Base-by-base conservation (phyloP, 495 filamentous ascomycete species). In the Penicillium macrosclerotiorum region DNA sequence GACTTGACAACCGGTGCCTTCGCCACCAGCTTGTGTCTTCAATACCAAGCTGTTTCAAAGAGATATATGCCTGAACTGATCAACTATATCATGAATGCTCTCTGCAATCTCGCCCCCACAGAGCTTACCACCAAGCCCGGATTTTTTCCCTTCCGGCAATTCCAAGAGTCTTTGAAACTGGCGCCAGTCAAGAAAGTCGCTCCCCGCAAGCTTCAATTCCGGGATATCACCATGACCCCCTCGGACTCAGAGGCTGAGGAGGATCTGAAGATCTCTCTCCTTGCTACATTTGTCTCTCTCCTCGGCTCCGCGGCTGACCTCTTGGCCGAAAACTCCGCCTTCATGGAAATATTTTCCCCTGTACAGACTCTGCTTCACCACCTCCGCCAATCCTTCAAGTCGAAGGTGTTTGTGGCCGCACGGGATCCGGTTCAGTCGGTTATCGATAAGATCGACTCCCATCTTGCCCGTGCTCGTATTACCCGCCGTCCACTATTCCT, bases 21-120 rank as follows among this genome's bases (percentile, higher is more conserved):
- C 55, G 70, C 94, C 24, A 77, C 78, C 11, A 88, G 85, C 13
- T 73, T 97, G 20, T 83, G 77, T 27, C 56, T 93, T 12, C 80
- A 91, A 52, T 96, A 95, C 63, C 89, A 95, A 64, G 68, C 68
- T 13, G 67, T 88, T 19, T 85, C 90, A 2, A 89, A 88, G 62
- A 81, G 93, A 44, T 94, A 89, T 62, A 75, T 96, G 27, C 93
- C 93, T 0, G 93, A 99, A 58, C 71, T 90, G 17, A 75, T 93
- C 49, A 89, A 88, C 60, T 96, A 90, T 64, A 75, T 76, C 24
- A 70, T 90, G 29, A 89, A 88, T 60, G 82, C 84, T 3, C 65
- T 98, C n/a, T 82, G 74, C 53, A 75, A 79, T 16, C 74, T 95
- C 5, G 72, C 79, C 16, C 85, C 83, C 6, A 54, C 63, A 11